phyloP scores from a whole-genome alignment of 306 rosid species.

The Dryas octopetala region DNA sequence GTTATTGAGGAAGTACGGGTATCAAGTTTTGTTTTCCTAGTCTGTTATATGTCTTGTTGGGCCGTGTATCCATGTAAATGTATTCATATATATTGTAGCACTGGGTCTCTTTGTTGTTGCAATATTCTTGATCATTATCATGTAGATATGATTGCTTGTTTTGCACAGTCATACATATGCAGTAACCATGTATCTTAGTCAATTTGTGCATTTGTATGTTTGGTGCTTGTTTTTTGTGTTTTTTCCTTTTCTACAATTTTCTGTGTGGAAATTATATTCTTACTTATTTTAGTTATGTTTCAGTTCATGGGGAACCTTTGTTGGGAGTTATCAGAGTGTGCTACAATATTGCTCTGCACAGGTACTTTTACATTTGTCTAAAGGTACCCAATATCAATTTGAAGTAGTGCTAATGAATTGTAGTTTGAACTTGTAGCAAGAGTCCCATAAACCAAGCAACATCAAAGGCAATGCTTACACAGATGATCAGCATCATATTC shows the following conservation, averaged over 20 bases:
- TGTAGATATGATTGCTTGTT: slow-evolving; percentile 17
- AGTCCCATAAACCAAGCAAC: slow-evolving; percentile 99
- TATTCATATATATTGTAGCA: not conserved
- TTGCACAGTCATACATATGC: slow-evolving; percentile 2
- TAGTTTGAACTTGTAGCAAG: slow-evolving; percentile 68
- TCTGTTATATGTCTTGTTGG: not conserved
- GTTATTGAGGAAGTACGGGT: slow-evolving; percentile 19
- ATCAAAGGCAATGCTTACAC: slow-evolving; percentile 99
- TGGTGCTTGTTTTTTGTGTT: not conserved
- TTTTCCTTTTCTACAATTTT: slow-evolving; percentile 6
- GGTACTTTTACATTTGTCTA: slow-evolving; percentile 50
- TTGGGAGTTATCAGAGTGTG: slow-evolving; percentile 95
- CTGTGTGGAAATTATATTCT: slow-evolving; percentile 15
- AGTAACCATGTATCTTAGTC: slow-evolving; percentile 11
- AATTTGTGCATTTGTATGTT: slow-evolving; percentile 13
- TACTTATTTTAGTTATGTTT: slow-evolving; percentile 6
- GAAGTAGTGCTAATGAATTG: slow-evolving; percentile 31
- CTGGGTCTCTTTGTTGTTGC: not conserved
- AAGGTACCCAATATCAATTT: slow-evolving; percentile 28
- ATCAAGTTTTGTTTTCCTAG: slow-evolving; percentile 11
- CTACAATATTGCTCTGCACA: slow-evolving; percentile 97
- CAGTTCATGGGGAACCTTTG: slow-evolving; percentile 94
- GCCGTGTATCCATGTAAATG: not conserved
- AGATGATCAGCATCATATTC: slow-evolving; percentile 86
- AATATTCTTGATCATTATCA: not conserved